A percentile compares a stretch with the other conserved stretches of the same genome.
Conservation (phyloP, 495 filamentous ascomycete species). For the Tuber aestivum region DNA sequence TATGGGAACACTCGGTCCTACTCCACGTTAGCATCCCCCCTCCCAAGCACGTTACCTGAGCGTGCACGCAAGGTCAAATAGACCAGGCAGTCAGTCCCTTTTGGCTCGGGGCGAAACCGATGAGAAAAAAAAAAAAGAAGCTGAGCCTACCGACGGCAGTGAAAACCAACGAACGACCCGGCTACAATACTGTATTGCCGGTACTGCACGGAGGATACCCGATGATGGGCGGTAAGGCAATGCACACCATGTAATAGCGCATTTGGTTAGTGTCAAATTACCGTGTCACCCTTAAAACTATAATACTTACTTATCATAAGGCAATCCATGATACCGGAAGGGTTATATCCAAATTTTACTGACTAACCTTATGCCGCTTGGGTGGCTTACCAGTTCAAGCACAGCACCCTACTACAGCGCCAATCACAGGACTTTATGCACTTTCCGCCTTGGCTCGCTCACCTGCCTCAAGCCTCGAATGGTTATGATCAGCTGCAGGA, state of each 20-base stretch:
- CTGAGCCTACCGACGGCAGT: background rate
- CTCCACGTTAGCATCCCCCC: background rate
- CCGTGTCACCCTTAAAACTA: background rate
- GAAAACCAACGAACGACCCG: background rate
- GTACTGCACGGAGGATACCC: background rate
- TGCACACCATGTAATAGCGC: background rate
- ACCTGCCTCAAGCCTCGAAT: background rate
- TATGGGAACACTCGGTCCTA: background rate
- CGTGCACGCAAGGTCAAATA: background rate
- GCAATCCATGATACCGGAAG: background rate
- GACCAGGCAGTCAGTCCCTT: background rate
- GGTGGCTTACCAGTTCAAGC: background rate
- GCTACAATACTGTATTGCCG: background rate
- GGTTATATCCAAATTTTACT: background rate
- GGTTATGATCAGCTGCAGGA: conserved; percentile 1
- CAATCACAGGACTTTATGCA: background rate
- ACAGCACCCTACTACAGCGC: background rate
- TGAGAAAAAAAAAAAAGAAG: too few species aligned
- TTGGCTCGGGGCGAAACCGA: background rate
- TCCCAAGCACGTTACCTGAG: background rate
- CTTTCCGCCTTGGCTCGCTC: background rate
- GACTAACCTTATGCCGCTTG: background rate
- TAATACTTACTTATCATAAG: background rate
- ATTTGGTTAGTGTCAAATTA: background rate
- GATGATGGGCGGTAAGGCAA: background rate